Percentiles rank a stretch among this genome's conserved stretches.
Evolutionary conservation across 305 asterid genomes (phyloP).

Genomic region (Fraxinus dipetala): DNA sequence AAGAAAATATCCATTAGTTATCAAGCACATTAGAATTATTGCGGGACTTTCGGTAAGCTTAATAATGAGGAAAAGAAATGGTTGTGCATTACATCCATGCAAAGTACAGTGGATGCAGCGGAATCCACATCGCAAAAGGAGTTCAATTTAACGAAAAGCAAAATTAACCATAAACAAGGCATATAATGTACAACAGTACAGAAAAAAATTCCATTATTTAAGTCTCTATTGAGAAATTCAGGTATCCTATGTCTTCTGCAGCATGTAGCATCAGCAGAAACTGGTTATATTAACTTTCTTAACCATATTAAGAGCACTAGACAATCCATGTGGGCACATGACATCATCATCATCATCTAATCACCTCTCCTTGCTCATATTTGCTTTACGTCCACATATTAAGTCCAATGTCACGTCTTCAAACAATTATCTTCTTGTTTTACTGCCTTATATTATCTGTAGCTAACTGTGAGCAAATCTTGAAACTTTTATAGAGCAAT

Average conservation of each 20-base stretch:
- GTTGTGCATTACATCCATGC: not conserved
- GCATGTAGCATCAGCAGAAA: not conserved
- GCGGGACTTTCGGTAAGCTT: not conserved
- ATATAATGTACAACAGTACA: not conserved
- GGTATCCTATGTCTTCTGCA: not conserved
- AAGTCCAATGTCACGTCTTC: not conserved
- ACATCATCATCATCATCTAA: not conserved
- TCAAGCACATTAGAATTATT: not conserved
- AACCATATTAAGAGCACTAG: not conserved
- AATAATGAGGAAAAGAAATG: not conserved
- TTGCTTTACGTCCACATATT: not conserved
- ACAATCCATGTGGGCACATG: not conserved
- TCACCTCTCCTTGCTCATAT: not conserved
- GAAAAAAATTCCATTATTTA: not conserved
- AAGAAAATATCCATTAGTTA: conserved; percentile 18
- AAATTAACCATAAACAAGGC: not conserved
- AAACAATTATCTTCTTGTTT: not conserved
- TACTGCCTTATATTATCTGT: not conserved
- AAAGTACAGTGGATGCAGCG: not conserved
- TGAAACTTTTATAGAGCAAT: not conserved
- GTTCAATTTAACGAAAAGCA: not conserved
- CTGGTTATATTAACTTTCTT: not conserved
- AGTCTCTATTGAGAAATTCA: not conserved
- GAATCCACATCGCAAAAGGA: not conserved
- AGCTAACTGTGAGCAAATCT: not conserved